Conservation (phyloP, 371 early-diverging fungal genomes). For the Gilbertella persicaria region DNA sequence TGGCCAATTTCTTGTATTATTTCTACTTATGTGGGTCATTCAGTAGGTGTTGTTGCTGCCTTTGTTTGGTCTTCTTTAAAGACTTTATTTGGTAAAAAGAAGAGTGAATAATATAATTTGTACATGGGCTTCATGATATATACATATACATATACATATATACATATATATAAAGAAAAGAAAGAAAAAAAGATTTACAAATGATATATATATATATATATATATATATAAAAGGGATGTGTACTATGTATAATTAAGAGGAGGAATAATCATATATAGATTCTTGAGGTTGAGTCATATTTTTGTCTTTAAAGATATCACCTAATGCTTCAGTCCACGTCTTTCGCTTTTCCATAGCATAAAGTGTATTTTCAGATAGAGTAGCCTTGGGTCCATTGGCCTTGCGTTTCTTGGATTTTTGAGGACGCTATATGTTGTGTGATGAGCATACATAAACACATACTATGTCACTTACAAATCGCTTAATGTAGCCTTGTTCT, state of each 20-base stretch:
- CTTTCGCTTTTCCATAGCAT: conserved; percentile 57
- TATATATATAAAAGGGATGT: conserved; percentile 1
- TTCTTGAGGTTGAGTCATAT: conserved; percentile 62
- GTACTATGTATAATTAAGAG: background rate
- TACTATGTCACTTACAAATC: conserved; percentile 67
- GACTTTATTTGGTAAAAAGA: conserved; percentile 41
- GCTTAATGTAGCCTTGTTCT: conserved; percentile 80
- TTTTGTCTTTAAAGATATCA: conserved; percentile 68
- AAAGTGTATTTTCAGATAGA: conserved; percentile 52
- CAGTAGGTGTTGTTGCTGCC: conserved; percentile 45
- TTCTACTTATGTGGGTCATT: conserved; percentile 47
- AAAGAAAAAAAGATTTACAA: conserved; percentile 9
- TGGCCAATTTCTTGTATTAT: conserved; percentile 56
- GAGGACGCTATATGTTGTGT: conserved; percentile 50
- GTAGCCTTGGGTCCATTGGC: conserved; percentile 50
- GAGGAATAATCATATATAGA: conserved; percentile 56
- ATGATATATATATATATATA: background rate
- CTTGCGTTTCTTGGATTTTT: conserved; percentile 77
- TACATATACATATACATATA: background rate
- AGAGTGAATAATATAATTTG: conserved; percentile 36
- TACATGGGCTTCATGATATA: too few species aligned
- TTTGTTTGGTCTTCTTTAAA: conserved; percentile 48
- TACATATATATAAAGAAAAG: background rate
- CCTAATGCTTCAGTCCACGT: conserved; percentile 43
- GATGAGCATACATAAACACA: conserved; percentile 3